These are phyloP conservation scores for Plectosphaerella sp. DNA, from an alignment of 2,329 filamentous ascomycete species.

Conservation along the genomic window DNA sequence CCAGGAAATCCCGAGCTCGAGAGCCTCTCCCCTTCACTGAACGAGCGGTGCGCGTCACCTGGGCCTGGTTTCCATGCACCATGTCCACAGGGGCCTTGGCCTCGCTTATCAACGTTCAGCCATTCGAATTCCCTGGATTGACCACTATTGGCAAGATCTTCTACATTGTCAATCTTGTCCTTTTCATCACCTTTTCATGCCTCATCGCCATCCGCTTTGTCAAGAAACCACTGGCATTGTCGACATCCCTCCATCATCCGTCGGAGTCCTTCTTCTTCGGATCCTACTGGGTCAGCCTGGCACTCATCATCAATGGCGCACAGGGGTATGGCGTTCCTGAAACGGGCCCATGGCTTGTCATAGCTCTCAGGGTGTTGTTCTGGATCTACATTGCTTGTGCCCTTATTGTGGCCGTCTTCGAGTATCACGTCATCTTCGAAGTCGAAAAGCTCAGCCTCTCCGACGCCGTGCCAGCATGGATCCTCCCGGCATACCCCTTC, in stretches of 20 bases:
- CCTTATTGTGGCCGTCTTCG: constrained; percentile 17
- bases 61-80: constrained; percentile 21
- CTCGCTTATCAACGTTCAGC: constrained; percentile 20
- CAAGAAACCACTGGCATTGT: constrained; percentile 53
- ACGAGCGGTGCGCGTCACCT: constrained; percentile 12
- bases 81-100: constrained; percentile 24
- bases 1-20: background rate
- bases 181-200: constrained; percentile 42
- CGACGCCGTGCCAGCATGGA: constrained; percentile 50
- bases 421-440: constrained; percentile 22
- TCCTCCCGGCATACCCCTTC: constrained; percentile 49
- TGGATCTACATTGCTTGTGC: constrained; percentile 42
- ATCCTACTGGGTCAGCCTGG: constrained; percentile 56
- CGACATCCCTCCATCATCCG: constrained; percentile 56
- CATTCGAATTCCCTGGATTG: constrained; percentile 39
- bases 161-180: constrained; percentile 41
- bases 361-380: constrained; percentile 40
- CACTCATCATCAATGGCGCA: constrained; percentile 59
- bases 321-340: constrained; percentile 52
- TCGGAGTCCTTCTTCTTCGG: constrained; percentile 62
- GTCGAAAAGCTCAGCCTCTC: constrained; percentile 36
- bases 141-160: constrained; percentile 38
- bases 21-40: constrained; percentile 1
- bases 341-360: constrained; percentile 42
- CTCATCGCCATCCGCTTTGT: constrained; percentile 56